Percentiles rank a stretch among this genome's conserved stretches.
Conservation (phyloP, 2,329 filamentous ascomycete genomes). For the Diaporthe sp. region DNA sequence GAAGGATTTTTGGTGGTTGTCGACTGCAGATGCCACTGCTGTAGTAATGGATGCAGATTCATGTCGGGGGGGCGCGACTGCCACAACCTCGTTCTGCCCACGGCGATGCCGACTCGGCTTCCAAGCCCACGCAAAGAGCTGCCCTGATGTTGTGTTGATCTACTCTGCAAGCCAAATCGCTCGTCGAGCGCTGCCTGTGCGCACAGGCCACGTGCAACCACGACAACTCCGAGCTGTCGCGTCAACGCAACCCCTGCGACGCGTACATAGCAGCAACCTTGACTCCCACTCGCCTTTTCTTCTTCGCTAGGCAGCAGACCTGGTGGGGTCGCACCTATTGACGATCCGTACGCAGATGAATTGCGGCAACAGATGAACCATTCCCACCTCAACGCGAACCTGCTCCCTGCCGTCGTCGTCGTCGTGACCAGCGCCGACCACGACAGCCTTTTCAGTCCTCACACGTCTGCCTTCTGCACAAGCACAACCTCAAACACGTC, state of each 20-base stretch:
- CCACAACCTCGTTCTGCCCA: not conserved
- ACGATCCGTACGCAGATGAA: no score
- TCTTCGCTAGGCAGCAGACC: not conserved
- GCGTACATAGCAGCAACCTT: no score
- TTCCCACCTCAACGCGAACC: no score
- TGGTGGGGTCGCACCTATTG: no score
- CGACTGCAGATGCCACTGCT: not conserved
- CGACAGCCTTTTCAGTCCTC: no score
- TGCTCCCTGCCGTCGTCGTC: no score
- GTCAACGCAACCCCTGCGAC: not conserved
- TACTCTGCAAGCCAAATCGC: not conserved
- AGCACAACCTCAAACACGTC: not conserved
- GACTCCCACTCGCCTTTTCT: no score
- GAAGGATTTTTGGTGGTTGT: conserved; percentile 52
- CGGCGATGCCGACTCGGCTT: not conserved
- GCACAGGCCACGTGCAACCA: not conserved
- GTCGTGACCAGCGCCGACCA: no score
- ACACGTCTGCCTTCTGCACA: not conserved
- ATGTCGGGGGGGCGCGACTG: no score
- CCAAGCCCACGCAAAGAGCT: not conserved
- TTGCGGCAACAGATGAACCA: no score
- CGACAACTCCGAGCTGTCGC: not conserved
- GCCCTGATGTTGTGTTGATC: not conserved
- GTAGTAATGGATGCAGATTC: no score
- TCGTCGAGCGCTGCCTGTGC: not conserved